These are phyloP conservation scores for Mortierella alpina DNA, from an alignment of 192 early-diverging fungal species.

Conservation along the genomic window DNA sequence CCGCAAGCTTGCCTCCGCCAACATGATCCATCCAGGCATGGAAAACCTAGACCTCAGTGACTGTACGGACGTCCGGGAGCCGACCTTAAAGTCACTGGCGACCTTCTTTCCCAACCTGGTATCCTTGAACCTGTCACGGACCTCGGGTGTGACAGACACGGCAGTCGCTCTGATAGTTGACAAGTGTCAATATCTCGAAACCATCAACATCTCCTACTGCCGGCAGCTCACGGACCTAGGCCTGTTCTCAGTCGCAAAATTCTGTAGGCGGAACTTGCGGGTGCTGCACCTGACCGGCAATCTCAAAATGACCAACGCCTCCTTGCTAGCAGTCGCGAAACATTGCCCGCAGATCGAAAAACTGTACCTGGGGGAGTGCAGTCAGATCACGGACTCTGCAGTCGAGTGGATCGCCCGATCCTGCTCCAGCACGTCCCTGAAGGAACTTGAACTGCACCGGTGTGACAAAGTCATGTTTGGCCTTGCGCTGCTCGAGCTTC, in stretches of 20 bases:
- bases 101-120: slow-evolving; percentile 36
- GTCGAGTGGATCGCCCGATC: slow-evolving; percentile 52
- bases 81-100: slow-evolving; percentile 19
- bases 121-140: slow-evolving; percentile 33
- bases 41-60: slow-evolving; percentile 37
- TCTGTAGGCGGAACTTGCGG: slow-evolving; percentile 44
- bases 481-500: slow-evolving; percentile 19
- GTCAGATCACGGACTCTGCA: slow-evolving; percentile 55
- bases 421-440: slow-evolving; percentile 34
- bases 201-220: slow-evolving; percentile 38
- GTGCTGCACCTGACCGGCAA: slow-evolving; percentile 55
- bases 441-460: slow-evolving; percentile 42
- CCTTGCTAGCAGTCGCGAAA: slow-evolving; percentile 53
- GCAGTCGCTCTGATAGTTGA: slow-evolving; percentile 43
- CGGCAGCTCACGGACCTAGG: slow-evolving; percentile 38
- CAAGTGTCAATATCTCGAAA: slow-evolving; percentile 39
- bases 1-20: slow-evolving; percentile 23
- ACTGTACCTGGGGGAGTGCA: slow-evolving; percentile 60
- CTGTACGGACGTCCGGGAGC: slow-evolving; percentile 44
- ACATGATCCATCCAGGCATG: slow-evolving; percentile 17
- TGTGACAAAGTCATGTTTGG: slow-evolving; percentile 47
- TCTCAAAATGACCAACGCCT: slow-evolving; percentile 58
- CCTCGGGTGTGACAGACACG: slow-evolving; percentile 42
- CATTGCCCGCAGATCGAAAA: slow-evolving; percentile 57
- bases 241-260: slow-evolving; percentile 42